Conservation (phyloP, 2,329 filamentous ascomycete species). For the Chaetomium globosum region DNA sequence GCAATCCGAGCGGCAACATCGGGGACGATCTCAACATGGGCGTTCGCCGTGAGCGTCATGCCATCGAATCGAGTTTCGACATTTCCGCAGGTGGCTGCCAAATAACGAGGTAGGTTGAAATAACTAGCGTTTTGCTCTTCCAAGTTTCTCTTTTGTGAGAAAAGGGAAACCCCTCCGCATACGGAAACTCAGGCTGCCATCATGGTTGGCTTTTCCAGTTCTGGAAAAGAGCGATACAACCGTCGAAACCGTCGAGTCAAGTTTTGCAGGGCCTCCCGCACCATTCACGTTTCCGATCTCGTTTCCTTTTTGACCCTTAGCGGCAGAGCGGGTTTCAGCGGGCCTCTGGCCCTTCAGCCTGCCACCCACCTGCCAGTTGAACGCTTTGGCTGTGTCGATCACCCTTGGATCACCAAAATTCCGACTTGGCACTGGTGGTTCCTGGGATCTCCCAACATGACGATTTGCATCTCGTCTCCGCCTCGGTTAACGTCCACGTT, state of each 20-base stretch:
- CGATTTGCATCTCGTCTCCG: slow-evolving; percentile 4
- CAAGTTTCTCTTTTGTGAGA: neutral
- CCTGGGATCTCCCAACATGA: neutral
- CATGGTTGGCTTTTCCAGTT: neutral
- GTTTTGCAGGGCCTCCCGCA: neutral
- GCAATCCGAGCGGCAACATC: slow-evolving; percentile 56
- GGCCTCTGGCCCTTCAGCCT: neutral
- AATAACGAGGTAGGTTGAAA: neutral
- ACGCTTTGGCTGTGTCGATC: neutral
- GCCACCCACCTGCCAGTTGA: neutral
- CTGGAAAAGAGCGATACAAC: neutral
- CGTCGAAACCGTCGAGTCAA: neutral
- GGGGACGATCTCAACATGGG: slow-evolving; percentile 31
- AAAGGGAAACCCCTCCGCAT: neutral
- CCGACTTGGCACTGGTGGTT: neutral
- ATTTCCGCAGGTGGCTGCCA: neutral
- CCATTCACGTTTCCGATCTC: neutral
- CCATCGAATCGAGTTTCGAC: slow-evolving; percentile 10
- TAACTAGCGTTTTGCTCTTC: neutral
- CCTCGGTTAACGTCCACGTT: neutral
- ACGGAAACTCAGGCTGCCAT: neutral
- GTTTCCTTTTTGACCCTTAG: neutral
- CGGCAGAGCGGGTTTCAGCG: neutral
- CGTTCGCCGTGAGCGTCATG: slow-evolving; percentile 5
- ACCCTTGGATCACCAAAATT: neutral